A percentile compares a stretch with the other conserved stretches of the same genome.
Conservation (phyloP, 768 basidiomycete species). For the Boletus vermiculosoides region DNA sequence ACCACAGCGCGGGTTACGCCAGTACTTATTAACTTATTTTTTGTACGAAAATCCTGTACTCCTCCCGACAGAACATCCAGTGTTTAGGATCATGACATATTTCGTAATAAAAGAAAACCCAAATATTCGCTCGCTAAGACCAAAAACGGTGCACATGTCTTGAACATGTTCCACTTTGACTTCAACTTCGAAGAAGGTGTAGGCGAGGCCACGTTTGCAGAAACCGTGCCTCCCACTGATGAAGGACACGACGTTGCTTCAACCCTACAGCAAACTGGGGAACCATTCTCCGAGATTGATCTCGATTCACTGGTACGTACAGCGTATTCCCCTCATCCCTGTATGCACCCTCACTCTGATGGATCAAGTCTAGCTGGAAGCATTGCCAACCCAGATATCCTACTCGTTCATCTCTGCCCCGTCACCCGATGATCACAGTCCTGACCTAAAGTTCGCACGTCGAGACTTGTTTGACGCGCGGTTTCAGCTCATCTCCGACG, state of each 20-base stretch:
- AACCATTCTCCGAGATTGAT: conserved; percentile 30
- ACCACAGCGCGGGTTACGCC: too few relatives aligned
- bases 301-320: conserved; percentile 34
- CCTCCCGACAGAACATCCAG: not conserved
- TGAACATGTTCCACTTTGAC: conserved; percentile 43
- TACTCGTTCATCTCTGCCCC: conserved; percentile 71
- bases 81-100: too few relatives aligned
- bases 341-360: conserved; percentile 5
- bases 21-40: not conserved
- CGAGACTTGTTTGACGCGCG: conserved; percentile 94
- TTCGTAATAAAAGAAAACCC: not conserved
- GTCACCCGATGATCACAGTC: conserved; percentile 31
- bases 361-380: conserved; percentile 51
- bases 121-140: not conserved
- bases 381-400: conserved; percentile 71
- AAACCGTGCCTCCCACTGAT: not conserved
- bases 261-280: conserved; percentile 1
- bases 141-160: too few relatives aligned
- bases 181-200: conserved; percentile 58
- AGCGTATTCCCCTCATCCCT: not conserved
- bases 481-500: conserved; percentile 83
- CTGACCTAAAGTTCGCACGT: conserved; percentile 50
- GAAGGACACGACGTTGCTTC: not conserved
- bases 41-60: not conserved
- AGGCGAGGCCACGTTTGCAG: conserved; percentile 22